Base-by-base conservation (phyloP, 192 early-diverging fungal genomes). In the Lobosporangium transversale region DNA sequence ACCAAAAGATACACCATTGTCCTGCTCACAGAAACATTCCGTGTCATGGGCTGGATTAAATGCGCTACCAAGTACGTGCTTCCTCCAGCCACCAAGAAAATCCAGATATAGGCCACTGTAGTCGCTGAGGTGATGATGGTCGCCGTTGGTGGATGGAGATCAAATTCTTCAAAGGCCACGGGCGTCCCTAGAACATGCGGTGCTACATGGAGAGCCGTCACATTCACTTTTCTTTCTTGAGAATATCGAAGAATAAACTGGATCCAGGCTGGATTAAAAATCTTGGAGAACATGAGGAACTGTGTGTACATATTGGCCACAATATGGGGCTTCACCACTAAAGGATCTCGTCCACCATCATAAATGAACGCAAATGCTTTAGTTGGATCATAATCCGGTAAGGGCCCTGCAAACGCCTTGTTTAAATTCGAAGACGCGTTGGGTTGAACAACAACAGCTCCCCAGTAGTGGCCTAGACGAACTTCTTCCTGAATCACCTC, bases 31-130 rank as follows among this genome's bases (percentile, higher is more conserved):
- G 63, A 47, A 4, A 37, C 24, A 24, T 61, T 27, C 32, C 43
- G 50, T 12, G 63, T 66, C 71, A 66, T 48, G 10, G 71, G 71
- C 21, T 75, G 71, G n/a, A 75, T 30, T 43, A 66, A 33, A 35
- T 75, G 55, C 10, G 71, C 63, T 2, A 75, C 71, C 50, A 75
- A 23, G 40, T 75, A 75, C 6, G 71, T 75, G 29, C 62, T 66
- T 54, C 71, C 71, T 1, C 71, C 71, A 6, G 71, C 71, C 11
- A 75, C 52, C 43, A 75, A 56, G 27, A 75, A 75, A 20, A 75
- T 75, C 71, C 71, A 75, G 33, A 75, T 75, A 17, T 75, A 75
- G 36, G 71, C 71, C 23, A 75, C 71, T 14, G 71, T 51, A 0
- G 71, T 75, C 0, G 71, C 71, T 0, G 71, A 75, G 5, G 71